Evolutionary conservation across 169 alveolate species (phyloP).

Genomic region (Babesia ovis): DNA sequence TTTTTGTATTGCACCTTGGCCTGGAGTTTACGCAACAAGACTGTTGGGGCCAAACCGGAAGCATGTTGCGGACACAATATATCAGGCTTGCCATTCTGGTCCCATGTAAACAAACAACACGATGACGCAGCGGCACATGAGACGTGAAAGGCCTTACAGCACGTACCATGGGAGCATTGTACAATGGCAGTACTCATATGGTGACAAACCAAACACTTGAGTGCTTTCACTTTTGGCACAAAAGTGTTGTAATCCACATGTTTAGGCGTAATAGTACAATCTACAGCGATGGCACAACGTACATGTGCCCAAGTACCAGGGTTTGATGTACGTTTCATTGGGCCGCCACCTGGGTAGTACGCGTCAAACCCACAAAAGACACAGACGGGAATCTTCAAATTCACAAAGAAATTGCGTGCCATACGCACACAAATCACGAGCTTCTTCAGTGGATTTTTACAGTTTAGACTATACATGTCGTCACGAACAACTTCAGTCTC

Average conservation of each 20-base stretch:
- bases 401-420: conserved; percentile 22
- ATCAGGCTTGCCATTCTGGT: conserved; percentile 69
- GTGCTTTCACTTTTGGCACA: conserved; percentile 72
- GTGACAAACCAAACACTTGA: conserved; percentile 61
- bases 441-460: conserved; percentile 60
- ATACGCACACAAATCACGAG: conserved; percentile 37
- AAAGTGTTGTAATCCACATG: conserved; percentile 48
- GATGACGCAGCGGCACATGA: conserved; percentile 80
- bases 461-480: conserved; percentile 33
- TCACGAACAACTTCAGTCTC: conserved; percentile 13
- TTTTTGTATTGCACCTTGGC: conserved; percentile 61
- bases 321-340: conserved; percentile 73
- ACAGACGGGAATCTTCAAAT: conserved; percentile 72
- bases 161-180: conserved; percentile 73
- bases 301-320: conserved; percentile 78
- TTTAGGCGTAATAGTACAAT: conserved; percentile 58
- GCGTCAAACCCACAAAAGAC: conserved; percentile 78
- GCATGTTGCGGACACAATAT: conserved; percentile 77
- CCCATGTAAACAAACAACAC: conserved; percentile 71
- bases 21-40: conserved; percentile 75
- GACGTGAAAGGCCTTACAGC: conserved; percentile 77
- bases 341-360: conserved; percentile 79
- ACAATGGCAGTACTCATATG: conserved; percentile 66
- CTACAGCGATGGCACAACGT: conserved; percentile 76
- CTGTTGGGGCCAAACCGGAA: conserved; percentile 78